Conservation (phyloP, 2,329 filamentous ascomycete genomes). For the Thyridium curvatum region DNA sequence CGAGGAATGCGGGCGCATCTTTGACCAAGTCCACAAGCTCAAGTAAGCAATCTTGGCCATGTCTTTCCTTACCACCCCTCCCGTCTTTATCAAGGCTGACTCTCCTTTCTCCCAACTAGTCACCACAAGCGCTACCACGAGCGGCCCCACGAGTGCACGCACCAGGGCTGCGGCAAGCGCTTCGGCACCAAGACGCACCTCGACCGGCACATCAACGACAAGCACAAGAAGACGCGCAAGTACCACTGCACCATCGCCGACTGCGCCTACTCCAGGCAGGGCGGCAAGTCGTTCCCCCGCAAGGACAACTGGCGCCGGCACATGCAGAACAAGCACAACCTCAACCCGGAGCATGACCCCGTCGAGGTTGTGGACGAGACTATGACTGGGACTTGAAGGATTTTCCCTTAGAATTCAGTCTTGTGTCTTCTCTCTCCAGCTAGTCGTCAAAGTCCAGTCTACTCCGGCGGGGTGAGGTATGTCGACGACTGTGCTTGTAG, state of each 20-base stretch:
- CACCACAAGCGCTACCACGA: slow-evolving; percentile 58
- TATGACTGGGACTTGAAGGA: slow-evolving; percentile 17
- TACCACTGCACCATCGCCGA: slow-evolving; percentile 49
- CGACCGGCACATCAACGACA: slow-evolving; percentile 56
- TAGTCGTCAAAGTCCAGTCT: too few relatives aligned
- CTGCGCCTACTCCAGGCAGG: slow-evolving; percentile 49
- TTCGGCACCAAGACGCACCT: slow-evolving; percentile 59
- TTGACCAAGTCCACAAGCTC: slow-evolving; percentile 54
- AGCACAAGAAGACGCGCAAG: slow-evolving; percentile 53
- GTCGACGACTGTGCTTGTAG: too few relatives aligned
- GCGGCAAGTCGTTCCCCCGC: slow-evolving; percentile 52
- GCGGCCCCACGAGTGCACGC: slow-evolving; percentile 39
- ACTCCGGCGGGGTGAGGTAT: too few relatives aligned
- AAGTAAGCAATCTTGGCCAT: slow-evolving; percentile 38
- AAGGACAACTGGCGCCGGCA: slow-evolving; percentile 60
- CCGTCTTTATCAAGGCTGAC: not conserved
- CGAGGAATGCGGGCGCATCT: slow-evolving; percentile 36
- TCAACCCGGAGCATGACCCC: slow-evolving; percentile 30
- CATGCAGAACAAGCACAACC: slow-evolving; percentile 52
- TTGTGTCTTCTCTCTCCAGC: not conserved
- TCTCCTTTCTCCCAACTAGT: slow-evolving; percentile 23
- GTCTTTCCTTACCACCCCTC: not conserved
- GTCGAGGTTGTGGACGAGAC: slow-evolving; percentile 33
- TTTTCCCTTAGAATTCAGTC: not conserved
- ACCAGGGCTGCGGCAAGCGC: slow-evolving; percentile 42